Conservation (phyloP, 2,329 filamentous ascomycete genomes). For the Xylariales sp. region DNA sequence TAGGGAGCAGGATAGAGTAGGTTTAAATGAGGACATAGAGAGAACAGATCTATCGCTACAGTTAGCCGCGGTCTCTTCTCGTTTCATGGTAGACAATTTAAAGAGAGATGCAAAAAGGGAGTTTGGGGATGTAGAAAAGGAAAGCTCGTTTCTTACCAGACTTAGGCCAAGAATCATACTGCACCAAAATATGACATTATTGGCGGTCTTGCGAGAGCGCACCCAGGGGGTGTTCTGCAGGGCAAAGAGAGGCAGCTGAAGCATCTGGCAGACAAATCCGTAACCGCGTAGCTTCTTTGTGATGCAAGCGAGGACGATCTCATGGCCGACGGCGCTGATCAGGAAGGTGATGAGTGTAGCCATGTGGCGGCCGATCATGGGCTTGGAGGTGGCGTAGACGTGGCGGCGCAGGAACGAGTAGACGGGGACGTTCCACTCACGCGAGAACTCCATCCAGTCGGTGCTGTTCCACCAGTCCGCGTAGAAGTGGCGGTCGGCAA, state of each 20-base stretch:
- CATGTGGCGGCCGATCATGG: slow-evolving; percentile 68
- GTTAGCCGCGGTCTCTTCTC: no score
- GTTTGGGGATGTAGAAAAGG: slow-evolving; percentile 54
- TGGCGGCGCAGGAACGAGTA: slow-evolving; percentile 93
- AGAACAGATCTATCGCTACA: slow-evolving; percentile 59
- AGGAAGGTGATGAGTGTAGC: slow-evolving; percentile 91
- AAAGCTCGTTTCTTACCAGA: slow-evolving; percentile 65
- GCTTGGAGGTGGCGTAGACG: slow-evolving; percentile 80
- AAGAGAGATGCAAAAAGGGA: not conserved
- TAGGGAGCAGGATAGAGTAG: not conserved
- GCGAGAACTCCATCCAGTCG: slow-evolving; percentile 92
- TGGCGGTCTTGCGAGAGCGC: slow-evolving; percentile 69
- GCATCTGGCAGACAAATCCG: slow-evolving; percentile 91
- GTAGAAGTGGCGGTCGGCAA: slow-evolving; percentile 94
- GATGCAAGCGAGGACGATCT: slow-evolving; percentile 96
- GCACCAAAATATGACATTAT: slow-evolving; percentile 88
- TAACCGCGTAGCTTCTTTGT: slow-evolving; percentile 95
- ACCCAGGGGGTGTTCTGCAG: slow-evolving; percentile 79
- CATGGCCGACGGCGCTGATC: slow-evolving; percentile 83
- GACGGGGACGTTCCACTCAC: slow-evolving; percentile 97
- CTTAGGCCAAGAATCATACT: slow-evolving; percentile 86
- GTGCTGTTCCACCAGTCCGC: slow-evolving; percentile 71
- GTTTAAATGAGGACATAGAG: slow-evolving; percentile 54
- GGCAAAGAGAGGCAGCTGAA: slow-evolving; percentile 92
- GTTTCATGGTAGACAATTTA: no score